A percentile compares a stretch with the other conserved stretches of the same genome.
Evolutionary conservation across 331 rosid genomes (phyloP).

Genomic region (Pyracantha coccinea): DNA sequence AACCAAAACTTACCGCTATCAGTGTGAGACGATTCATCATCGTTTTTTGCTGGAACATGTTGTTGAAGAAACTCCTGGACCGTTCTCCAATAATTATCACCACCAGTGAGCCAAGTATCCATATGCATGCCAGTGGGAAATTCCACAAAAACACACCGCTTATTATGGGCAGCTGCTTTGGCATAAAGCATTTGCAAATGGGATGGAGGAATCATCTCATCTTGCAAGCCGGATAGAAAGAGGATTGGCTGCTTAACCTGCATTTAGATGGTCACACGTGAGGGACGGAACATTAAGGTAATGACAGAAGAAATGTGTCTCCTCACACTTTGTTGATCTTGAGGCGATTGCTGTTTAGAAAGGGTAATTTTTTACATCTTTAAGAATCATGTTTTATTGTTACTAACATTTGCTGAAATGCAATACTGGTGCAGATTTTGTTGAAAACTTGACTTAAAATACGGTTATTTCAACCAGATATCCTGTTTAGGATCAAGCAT

Average conservation of each 20-base stretch:
- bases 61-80: constrained; percentile 58
- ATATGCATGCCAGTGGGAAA: constrained; percentile 97
- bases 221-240: constrained; percentile 92
- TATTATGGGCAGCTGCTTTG: constrained; percentile 88
- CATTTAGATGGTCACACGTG: constrained; percentile 10
- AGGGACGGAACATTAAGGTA: neutral
- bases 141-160: constrained; percentile 59
- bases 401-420: neutral
- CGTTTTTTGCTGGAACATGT: constrained; percentile 44
- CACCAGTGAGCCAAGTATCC: constrained; percentile 96
- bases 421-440: neutral
- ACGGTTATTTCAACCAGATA: neutral
- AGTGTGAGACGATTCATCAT: constrained; percentile 37
- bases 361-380: neutral
- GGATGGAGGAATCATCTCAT: constrained; percentile 94
- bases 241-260: constrained; percentile 95
- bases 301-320: neutral
- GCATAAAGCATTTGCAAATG: constrained; percentile 92
- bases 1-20: constrained; percentile 25
- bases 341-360: neutral
- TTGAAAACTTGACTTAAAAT: neutral
- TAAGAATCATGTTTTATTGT: neutral
- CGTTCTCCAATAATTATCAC: constrained; percentile 86
- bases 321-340: neutral
- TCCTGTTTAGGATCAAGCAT: neutral